Evolutionary conservation across 2,329 filamentous ascomycete species (phyloP), one percentile per base, ranked within the genome.

Genomic region (Exophiala calicioides): DNA sequence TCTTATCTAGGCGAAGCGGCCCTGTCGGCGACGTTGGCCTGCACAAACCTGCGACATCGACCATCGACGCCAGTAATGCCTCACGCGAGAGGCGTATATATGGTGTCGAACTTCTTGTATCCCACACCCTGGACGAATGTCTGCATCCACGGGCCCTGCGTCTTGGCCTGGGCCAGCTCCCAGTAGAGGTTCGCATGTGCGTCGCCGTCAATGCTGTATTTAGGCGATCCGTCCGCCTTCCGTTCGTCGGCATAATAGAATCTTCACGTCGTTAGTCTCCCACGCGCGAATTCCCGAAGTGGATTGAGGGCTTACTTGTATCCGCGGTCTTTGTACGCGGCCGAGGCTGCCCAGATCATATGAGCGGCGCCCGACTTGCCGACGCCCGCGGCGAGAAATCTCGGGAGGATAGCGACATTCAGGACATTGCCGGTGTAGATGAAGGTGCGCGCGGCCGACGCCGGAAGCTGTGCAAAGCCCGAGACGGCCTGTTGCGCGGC

Each of bases 201-300:
- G 7, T 68, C 62, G 1, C 72, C 73, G 35, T 67, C 60, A 16
- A 75, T 36, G 13, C 56, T 63, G 19, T 55, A 61, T 4, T 49
- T 52, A 1, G 62, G 57, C 3, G 59, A 39, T 0, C 75, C 75
- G 44, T 76, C 68, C 0, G 60, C 52, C n/a, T 68, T 68, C 12
- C 75, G 65, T 55, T 79, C 72, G 40, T 79, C 75, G 2, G 62
- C 71, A 44, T 74, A 79, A 52, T 77, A 77, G 55, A 78, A 79
- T 20, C 75, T 77, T 8, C 9, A 36, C 19, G 9, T 8, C 15
- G 15, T 43, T 42, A 42, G 30, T 15, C n/a, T n/a, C n/a, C 23
- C 35, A 38, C 5, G 15, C 12, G 10, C 23, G 12, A 31, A 31
- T 5, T n/a, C 5, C n/a, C n/a, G n/a, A 18, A 33, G 9, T 33